Evolutionary conservation across 768 basidiomycete species (phyloP).

Genomic region (Cystobasidium onofrii): DNA sequence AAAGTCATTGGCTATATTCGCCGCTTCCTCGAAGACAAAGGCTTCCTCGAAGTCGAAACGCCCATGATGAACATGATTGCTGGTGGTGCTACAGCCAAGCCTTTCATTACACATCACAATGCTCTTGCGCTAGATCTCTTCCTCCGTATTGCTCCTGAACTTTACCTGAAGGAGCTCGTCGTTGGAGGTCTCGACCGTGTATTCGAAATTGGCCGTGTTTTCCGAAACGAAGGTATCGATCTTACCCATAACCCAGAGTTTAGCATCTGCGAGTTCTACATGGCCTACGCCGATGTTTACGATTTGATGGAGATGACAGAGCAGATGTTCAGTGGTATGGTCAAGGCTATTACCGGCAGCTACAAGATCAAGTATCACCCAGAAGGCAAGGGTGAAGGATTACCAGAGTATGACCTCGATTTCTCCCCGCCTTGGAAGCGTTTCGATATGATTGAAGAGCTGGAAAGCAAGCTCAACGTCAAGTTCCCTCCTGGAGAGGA

Average conservation of each 20-base stretch:
- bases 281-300: constrained; percentile 99
- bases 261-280: constrained; percentile 99
- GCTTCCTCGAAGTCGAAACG: constrained; percentile 96
- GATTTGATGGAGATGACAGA: constrained; percentile 98
- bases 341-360: constrained; percentile 73
- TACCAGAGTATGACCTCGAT: constrained; percentile 62
- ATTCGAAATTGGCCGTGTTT: constrained; percentile 95
- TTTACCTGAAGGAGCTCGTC: constrained; percentile 94
- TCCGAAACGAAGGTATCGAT: constrained; percentile 97
- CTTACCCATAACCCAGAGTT: constrained; percentile 99
- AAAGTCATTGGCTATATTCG: constrained; percentile 87
- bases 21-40: constrained; percentile 75
- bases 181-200: constrained; percentile 97
- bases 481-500: constrained; percentile 89
- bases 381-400: constrained; percentile 69
- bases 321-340: constrained; percentile 76
- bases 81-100: constrained; percentile 96
- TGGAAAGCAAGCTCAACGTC: constrained; percentile 85
- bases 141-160: constrained; percentile 93
- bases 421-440: constrained; percentile 95
- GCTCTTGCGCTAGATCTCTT: constrained; percentile 92
- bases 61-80: constrained; percentile 95
- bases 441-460: constrained; percentile 93
- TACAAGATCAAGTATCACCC: constrained; percentile 81
- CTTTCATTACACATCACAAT: constrained; percentile 98